Conservation (phyloP, 2,329 filamentous ascomycete species). For the Akanthomyces lecanii region DNA sequence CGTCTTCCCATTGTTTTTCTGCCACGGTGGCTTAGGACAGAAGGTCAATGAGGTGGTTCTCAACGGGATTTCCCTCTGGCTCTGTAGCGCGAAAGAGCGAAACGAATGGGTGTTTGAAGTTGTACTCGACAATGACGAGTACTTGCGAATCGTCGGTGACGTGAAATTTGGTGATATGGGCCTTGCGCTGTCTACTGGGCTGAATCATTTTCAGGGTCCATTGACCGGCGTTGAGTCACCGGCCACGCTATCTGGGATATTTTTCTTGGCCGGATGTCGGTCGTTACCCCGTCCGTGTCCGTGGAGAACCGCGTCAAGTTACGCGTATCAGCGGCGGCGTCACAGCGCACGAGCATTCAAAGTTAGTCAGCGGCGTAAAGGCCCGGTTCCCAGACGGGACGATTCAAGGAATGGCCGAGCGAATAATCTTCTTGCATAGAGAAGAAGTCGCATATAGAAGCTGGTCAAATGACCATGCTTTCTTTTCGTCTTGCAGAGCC, state of each 20-base stretch:
- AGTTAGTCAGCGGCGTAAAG: not conserved
- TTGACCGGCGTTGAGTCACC: not conserved
- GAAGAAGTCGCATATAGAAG: not conserved
- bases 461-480: slow-evolving; percentile 3
- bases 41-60: not conserved
- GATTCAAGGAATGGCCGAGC: not conserved
- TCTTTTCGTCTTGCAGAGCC: not conserved
- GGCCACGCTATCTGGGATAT: not conserved
- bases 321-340: slow-evolving; percentile 5
- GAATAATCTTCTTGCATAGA: slow-evolving; percentile 2
- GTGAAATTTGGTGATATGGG: not conserved
- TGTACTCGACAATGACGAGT: not conserved
- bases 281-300: not conserved
- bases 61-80: not conserved
- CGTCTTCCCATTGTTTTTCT: not conserved
- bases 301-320: not conserved
- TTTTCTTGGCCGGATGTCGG: not conserved
- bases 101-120: not conserved
- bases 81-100: not conserved
- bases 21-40: not conserved
- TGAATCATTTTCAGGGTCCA: not conserved
- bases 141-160: not conserved
- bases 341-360: not conserved
- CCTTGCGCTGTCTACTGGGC: not conserved
- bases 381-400: not conserved